Conservation (phyloP, 2,329 filamentous ascomycete genomes). For the Fusarium cyanostomum region DNA sequence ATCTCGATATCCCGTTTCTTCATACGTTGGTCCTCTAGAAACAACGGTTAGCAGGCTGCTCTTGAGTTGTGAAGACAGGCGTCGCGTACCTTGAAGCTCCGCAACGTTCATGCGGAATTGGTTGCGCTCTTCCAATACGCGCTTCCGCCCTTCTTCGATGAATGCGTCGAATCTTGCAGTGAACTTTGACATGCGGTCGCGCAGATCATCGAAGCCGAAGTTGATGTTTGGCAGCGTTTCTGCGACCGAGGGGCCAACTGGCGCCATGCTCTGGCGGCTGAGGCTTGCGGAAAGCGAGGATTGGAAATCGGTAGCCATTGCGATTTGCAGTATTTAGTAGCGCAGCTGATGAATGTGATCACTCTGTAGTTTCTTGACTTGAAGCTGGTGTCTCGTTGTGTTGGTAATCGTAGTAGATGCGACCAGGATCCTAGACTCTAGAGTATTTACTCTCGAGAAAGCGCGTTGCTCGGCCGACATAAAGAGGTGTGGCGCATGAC, state of each 20-base stretch:
- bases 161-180: slow-evolving; percentile 91
- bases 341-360: neutral
- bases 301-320: slow-evolving; percentile 72
- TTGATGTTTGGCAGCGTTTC: slow-evolving; percentile 88
- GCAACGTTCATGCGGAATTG: slow-evolving; percentile 91
- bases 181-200: slow-evolving; percentile 94
- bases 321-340: neutral
- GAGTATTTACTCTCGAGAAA: slow-evolving; percentile 36
- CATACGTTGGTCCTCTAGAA: slow-evolving; percentile 87
- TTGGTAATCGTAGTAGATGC: slow-evolving; percentile 2
- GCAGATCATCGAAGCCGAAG: slow-evolving; percentile 95
- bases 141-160: slow-evolving; percentile 89
- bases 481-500: slow-evolving; percentile 36
- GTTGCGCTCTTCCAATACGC: slow-evolving; percentile 91
- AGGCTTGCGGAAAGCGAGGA: slow-evolving; percentile 73
- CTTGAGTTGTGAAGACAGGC: slow-evolving; percentile 16
- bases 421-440: neutral
- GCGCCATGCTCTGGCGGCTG: slow-evolving; percentile 65
- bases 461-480: slow-evolving; percentile 46
- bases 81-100: slow-evolving; percentile 82
- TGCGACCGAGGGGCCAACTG: slow-evolving; percentile 72
- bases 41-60: neutral
- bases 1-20: slow-evolving; percentile 90
- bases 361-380: neutral
- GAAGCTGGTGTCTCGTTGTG: neutral